Evolutionary conservation across 2,329 filamentous ascomycete genomes (phyloP).

Genomic region (Phyllosticta citribraziliensis): DNA sequence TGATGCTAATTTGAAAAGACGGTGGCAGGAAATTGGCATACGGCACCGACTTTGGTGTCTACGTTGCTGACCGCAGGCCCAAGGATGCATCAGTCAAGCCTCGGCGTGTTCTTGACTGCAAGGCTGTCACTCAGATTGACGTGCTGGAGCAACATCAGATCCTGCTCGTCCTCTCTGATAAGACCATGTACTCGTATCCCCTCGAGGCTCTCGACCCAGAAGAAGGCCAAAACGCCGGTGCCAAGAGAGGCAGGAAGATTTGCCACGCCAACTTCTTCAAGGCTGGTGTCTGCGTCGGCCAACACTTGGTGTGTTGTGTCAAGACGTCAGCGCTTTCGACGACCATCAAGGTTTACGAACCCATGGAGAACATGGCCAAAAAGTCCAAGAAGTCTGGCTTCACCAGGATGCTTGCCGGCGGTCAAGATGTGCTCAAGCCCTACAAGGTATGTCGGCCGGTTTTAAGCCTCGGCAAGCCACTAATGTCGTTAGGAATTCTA

Average conservation of each 20-base stretch:
- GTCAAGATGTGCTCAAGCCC: slow-evolving; percentile 89
- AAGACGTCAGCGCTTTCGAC: slow-evolving; percentile 89
- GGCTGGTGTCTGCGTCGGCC: slow-evolving; percentile 84
- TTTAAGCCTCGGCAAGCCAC: neutral
- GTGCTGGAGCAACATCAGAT: slow-evolving; percentile 92
- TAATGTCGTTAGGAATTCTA: slow-evolving; percentile 69
- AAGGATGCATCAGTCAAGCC: slow-evolving; percentile 68
- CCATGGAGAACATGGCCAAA: slow-evolving; percentile 87
- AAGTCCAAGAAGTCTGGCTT: slow-evolving; percentile 94
- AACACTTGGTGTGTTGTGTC: slow-evolving; percentile 91
- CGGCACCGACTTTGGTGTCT: slow-evolving; percentile 90
- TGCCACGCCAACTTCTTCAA: slow-evolving; percentile 99
- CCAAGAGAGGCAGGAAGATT: slow-evolving; percentile 89
- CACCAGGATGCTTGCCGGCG: slow-evolving; percentile 86
- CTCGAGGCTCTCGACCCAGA: slow-evolving; percentile 77
- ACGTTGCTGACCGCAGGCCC: slow-evolving; percentile 79
- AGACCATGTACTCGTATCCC: slow-evolving; percentile 82
- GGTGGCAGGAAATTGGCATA: slow-evolving; percentile 90
- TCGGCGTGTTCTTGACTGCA: slow-evolving; percentile 73
- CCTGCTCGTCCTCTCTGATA: slow-evolving; percentile 83
- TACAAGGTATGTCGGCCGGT: slow-evolving; percentile 55
- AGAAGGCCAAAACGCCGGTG: slow-evolving; percentile 61
- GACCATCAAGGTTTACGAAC: slow-evolving; percentile 98
- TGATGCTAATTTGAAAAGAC: slow-evolving; percentile 48
- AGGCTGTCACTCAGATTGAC: slow-evolving; percentile 87